A percentile compares a stretch with the other conserved stretches of the same genome.
These are phyloP conservation scores for Odonthalia washingtoniensis DNA, from an alignment of 31 red algal species.

Conservation along the genomic window DNA sequence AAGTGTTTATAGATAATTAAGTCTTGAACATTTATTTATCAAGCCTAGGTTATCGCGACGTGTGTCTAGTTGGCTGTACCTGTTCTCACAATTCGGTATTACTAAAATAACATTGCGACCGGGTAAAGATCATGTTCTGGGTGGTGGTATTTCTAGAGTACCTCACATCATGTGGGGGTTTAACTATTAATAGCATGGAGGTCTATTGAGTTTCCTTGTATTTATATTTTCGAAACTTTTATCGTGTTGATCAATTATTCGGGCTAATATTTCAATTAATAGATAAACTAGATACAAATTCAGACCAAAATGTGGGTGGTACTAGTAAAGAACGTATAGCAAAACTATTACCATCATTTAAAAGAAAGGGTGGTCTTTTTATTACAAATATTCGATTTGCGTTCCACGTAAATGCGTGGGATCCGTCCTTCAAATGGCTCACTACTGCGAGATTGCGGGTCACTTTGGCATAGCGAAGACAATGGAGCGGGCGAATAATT, in stretches of 20 bases:
- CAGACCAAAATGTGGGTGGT: no score
- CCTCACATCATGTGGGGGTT: neutral
- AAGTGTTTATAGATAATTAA: conserved; percentile 14
- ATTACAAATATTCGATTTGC: neutral
- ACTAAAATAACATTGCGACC: neutral
- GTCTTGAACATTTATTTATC: neutral
- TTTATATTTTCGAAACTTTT: neutral
- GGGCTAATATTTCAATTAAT: neutral
- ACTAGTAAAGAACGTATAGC: neutral
- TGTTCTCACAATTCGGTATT: no score
- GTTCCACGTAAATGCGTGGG: neutral
- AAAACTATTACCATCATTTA: neutral
- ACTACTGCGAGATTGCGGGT: conserved; percentile 26
- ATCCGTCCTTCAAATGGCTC: neutral
- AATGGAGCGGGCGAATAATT: neutral
- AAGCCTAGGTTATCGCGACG: neutral
- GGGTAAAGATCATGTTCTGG: neutral
- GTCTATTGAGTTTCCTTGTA: neutral
- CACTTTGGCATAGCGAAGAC: conserved; percentile 56
- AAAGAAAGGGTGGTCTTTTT: neutral
- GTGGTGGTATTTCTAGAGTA: conserved; percentile 1
- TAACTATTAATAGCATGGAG: neutral
- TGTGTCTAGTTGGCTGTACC: neutral
- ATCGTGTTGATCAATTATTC: neutral
- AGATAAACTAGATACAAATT: neutral